Evolutionary conservation across 257 asterid species (phyloP).

Genomic region (Paulownia fortunei): DNA sequence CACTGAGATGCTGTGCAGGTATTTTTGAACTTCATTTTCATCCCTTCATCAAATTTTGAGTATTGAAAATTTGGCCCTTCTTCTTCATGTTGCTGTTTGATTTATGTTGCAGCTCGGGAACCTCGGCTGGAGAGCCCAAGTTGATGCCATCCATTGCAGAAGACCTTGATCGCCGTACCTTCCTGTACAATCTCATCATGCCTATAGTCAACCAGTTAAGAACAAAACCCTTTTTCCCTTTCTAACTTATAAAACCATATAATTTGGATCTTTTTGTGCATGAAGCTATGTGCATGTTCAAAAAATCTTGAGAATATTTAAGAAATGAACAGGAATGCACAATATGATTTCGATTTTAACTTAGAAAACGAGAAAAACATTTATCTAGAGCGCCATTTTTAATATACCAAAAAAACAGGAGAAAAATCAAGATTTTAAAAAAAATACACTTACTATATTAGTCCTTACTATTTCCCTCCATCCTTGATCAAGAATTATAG

Average conservation of each 20-base stretch:
- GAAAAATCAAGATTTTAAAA: too few species aligned
- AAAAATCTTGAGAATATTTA: not conserved
- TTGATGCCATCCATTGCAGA: slow-evolving; percentile 78
- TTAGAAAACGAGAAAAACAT: too few species aligned
- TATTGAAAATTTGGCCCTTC: not conserved
- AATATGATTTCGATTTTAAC: not conserved
- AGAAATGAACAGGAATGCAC: not conserved
- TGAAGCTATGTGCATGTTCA: not conserved
- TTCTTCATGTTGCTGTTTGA: not conserved
- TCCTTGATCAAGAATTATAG: too few species aligned
- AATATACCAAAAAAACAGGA: too few species aligned
- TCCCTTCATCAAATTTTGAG: not conserved
- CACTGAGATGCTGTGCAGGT: slow-evolving; percentile 86
- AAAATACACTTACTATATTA: too few species aligned
- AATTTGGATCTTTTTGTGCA: not conserved
- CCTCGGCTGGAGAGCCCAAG: slow-evolving; percentile 86
- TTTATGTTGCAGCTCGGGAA: slow-evolving; percentile 65
- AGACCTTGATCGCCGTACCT: slow-evolving; percentile 80
- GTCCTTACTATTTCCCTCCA: too few species aligned
- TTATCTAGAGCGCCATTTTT: too few species aligned
- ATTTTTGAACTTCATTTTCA: not conserved
- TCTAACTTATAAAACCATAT: not conserved
- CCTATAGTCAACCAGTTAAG: slow-evolving; percentile 76
- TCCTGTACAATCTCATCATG: slow-evolving; percentile 76
- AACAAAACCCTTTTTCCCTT: not conserved